These are phyloP conservation scores for Amorphotheca resinae DNA, from an alignment of 495 filamentous ascomycete species.

Conservation along the genomic window DNA sequence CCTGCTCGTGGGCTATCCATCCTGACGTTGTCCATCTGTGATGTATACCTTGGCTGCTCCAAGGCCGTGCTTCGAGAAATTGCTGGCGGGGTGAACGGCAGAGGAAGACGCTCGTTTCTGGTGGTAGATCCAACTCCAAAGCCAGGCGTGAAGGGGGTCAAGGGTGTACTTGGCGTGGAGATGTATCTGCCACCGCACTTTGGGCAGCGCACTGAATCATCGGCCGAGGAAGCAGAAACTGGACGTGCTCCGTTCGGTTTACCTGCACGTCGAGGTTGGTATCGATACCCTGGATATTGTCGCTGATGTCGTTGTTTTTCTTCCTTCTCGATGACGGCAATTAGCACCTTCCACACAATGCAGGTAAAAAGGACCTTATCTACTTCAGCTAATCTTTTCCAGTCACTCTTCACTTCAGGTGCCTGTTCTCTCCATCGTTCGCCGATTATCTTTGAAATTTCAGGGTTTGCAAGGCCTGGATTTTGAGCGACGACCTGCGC, in stretches of 20 bases:
- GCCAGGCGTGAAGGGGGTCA: slow-evolving; percentile 30
- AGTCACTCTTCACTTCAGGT: slow-evolving; percentile 66
- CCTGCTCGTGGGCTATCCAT: slow-evolving; percentile 12
- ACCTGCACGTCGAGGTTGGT: slow-evolving; percentile 74
- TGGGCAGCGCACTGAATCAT: slow-evolving; percentile 40
- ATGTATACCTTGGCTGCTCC: slow-evolving; percentile 5
- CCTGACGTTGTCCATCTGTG: slow-evolving; percentile 11
- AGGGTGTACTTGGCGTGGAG: slow-evolving; percentile 39
- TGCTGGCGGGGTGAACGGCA: slow-evolving; percentile 5
- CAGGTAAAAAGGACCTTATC: neutral
- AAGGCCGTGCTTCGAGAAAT: neutral
- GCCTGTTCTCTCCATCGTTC: slow-evolving; percentile 75
- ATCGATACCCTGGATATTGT: slow-evolving; percentile 88
- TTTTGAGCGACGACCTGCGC: slow-evolving; percentile 64
- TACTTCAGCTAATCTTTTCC: slow-evolving; percentile 84
- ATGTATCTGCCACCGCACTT: slow-evolving; percentile 54
- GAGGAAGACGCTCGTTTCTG: slow-evolving; percentile 5
- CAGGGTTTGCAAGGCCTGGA: slow-evolving; percentile 86
- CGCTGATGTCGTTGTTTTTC: slow-evolving; percentile 84
- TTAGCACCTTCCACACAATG: neutral
- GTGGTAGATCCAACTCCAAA: neutral
- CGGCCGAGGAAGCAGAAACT: slow-evolving; percentile 25
- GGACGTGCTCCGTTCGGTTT: slow-evolving; percentile 24
- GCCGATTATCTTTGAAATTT: slow-evolving; percentile 97
- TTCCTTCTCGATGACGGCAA: slow-evolving; percentile 45